phyloP scores from a whole-genome alignment of 805 yeast genomes.

The Yarrowia sp. region DNA sequence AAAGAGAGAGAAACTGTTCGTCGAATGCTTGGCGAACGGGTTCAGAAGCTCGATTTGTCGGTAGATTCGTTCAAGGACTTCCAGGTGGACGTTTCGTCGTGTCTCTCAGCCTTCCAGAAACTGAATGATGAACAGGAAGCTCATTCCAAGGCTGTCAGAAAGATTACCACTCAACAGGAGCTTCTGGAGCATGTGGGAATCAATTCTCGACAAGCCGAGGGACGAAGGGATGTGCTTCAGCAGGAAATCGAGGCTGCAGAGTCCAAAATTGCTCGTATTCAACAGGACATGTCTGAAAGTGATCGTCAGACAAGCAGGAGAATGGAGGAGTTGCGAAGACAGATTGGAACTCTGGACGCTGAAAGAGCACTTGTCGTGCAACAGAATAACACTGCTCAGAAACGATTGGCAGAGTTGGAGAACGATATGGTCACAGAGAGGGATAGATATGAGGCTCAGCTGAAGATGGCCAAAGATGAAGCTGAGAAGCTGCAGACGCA shows the following conservation, averaged over 20 bases:
- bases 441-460: constrained; percentile 2
- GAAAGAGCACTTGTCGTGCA: constrained; percentile 26
- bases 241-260: constrained; percentile 30
- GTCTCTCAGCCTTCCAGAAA: constrained; percentile 15
- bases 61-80: constrained; percentile 34
- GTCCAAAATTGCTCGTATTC: constrained; percentile 18
- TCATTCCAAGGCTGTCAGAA: background rate
- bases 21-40: constrained; percentile 23
- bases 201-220: constrained; percentile 14
- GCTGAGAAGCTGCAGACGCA: constrained; percentile 27
- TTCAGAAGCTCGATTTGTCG: constrained; percentile 26
- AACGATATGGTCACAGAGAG: constrained; percentile 3
- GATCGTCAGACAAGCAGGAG: constrained; percentile 11
- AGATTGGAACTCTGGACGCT: constrained; percentile 29
- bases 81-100: constrained; percentile 33
- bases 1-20: constrained; percentile 12
- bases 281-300: constrained; percentile 25
- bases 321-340: constrained; percentile 23
- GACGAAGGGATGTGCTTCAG: constrained; percentile 5
- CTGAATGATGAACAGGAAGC: constrained; percentile 16
- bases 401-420: constrained; percentile 10
- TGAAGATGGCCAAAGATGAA: constrained; percentile 21
- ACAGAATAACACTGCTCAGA: constrained; percentile 14
- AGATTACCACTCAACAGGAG: constrained; percentile 20
- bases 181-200: constrained; percentile 9